Conservation (phyloP, 768 basidiomycete genomes). For the Suillus subalutaceus region DNA sequence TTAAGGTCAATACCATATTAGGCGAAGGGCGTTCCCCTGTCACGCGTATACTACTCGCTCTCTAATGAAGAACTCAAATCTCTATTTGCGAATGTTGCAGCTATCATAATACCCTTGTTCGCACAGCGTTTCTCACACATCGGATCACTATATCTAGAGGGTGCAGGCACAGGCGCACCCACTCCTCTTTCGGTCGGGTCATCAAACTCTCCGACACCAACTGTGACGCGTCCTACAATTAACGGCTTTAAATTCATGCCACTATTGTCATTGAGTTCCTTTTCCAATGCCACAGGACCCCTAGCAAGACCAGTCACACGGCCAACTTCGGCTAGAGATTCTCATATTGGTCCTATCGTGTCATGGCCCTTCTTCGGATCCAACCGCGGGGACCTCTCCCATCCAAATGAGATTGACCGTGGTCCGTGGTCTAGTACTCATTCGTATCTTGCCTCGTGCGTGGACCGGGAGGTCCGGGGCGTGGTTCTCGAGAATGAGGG, state of each 20-base stretch:
- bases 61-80: slow-evolving; percentile 63
- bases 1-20: slow-evolving; percentile 31
- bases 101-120: slow-evolving; percentile 71
- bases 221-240: slow-evolving; percentile 23
- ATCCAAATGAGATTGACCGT: slow-evolving; percentile 73
- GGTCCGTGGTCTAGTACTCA: slow-evolving; percentile 72
- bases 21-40: slow-evolving; percentile 76
- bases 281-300: slow-evolving; percentile 9
- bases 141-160: slow-evolving; percentile 71
- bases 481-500: slow-evolving; percentile 81
- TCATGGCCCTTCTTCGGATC: slow-evolving; percentile 93
- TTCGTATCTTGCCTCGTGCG: slow-evolving; percentile 67
- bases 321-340: slow-evolving; percentile 34
- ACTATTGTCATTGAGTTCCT: slow-evolving; percentile 15
- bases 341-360: slow-evolving; percentile 76
- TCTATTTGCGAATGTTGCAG: slow-evolving; percentile 69
- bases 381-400: slow-evolving; percentile 70
- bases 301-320: slow-evolving; percentile 7
- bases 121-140: slow-evolving; percentile 76
- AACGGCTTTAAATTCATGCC: slow-evolving; percentile 25
- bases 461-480: slow-evolving; percentile 70
- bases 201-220: slow-evolving; percentile 31
- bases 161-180: slow-evolving; percentile 13
- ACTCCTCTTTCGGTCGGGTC: slow-evolving; percentile 23
- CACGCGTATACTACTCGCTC: slow-evolving; percentile 71